Percentiles rank a stretch among this genome's conserved stretches.
phyloP scores from a whole-genome alignment of 179 eudicot genomes.

The Drosera spatulata region DNA sequence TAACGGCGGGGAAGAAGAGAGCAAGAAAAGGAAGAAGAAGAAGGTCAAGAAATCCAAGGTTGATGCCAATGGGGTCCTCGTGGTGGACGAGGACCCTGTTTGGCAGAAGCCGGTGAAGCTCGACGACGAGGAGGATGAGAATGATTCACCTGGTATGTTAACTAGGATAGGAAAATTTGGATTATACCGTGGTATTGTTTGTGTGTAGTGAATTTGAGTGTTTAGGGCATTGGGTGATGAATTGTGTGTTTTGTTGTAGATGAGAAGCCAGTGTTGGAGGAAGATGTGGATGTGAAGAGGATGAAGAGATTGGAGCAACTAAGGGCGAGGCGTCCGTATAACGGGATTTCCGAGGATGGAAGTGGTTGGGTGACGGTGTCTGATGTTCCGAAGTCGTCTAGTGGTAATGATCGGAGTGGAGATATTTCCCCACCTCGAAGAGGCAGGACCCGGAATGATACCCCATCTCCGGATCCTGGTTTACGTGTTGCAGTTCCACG shows the following conservation, averaged over 20 bases:
- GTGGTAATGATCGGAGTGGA: constrained; percentile 14
- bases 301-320: constrained; percentile 22
- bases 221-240: too few relatives aligned
- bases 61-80: constrained; percentile 45
- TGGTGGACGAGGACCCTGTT: constrained; percentile 85
- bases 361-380: constrained; percentile 86
- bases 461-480: constrained; percentile 43
- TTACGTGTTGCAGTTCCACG: constrained; percentile 9
- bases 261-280: constrained; percentile 70
- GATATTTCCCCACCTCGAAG: constrained; percentile 66
- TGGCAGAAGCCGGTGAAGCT: constrained; percentile 72
- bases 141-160: constrained; percentile 52
- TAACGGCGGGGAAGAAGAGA: constrained; percentile 13
- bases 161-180: too few relatives aligned
- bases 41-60: constrained; percentile 45
- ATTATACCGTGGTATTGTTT: too few relatives aligned
- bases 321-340: constrained; percentile 29
- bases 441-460: constrained; percentile 30
- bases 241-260: constrained; percentile 18
- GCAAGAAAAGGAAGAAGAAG: constrained; percentile 43
- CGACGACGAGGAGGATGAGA: constrained; percentile 54
- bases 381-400: constrained; percentile 20
- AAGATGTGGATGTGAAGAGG: constrained; percentile 76
- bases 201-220: too few relatives aligned
- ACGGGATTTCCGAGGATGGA: constrained; percentile 83